Conservation (phyloP, 1,284 basidiomycete species). For the Puccinia coronata region DNA sequence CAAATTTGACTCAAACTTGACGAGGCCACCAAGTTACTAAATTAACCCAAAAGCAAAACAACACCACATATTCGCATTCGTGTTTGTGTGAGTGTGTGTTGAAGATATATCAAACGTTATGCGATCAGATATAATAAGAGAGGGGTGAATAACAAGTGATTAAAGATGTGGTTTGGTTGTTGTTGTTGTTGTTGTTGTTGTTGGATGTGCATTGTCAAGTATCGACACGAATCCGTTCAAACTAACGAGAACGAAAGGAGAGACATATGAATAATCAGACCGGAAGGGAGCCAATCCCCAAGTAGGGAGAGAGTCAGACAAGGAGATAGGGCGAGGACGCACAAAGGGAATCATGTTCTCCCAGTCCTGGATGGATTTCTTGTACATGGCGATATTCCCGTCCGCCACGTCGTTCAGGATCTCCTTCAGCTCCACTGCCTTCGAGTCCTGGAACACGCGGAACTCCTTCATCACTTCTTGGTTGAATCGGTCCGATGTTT, state of each 20-base stretch:
- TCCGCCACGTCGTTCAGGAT: constrained; percentile 83
- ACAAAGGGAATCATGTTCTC: constrained; percentile 49
- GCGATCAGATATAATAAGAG: too few relatives aligned
- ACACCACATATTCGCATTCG: too few relatives aligned
- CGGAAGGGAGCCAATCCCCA: not conserved
- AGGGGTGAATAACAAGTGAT: too few relatives aligned
- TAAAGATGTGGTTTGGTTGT: too few relatives aligned
- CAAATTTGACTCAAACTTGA: too few relatives aligned
- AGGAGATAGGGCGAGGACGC: not conserved
- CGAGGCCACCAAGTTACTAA: too few relatives aligned
- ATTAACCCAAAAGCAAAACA: too few relatives aligned
- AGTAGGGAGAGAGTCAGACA: not conserved
- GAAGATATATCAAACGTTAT: too few relatives aligned
- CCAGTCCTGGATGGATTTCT: constrained; percentile 60
- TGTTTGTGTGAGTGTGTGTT: too few relatives aligned
- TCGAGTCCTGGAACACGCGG: constrained; percentile 80
- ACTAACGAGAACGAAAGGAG: not conserved
- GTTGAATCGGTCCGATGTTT: constrained; percentile 92
- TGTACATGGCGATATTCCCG: constrained; percentile 91
- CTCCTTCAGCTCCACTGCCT: constrained; percentile 93
- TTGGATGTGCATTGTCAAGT: too few relatives aligned
- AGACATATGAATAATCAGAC: not conserved
- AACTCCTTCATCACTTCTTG: constrained; percentile 90
- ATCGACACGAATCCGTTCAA: constrained; percentile 44
- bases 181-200: too few relatives aligned